Evolutionary conservation across 208 protist species (phyloP).

Genomic region (Strigomonas culicis): DNA sequence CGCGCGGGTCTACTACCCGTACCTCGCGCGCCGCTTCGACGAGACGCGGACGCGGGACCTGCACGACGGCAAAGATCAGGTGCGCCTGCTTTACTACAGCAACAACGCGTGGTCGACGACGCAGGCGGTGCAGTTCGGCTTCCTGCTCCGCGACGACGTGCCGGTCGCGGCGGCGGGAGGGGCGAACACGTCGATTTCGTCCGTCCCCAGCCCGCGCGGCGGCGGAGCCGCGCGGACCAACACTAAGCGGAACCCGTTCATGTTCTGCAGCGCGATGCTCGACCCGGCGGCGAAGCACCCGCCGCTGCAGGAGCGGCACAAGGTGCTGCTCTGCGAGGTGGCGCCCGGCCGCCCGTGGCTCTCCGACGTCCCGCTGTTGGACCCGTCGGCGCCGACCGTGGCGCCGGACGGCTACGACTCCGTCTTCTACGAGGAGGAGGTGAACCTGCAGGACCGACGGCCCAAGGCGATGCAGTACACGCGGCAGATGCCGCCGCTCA

Average conservation of each 20-base stretch:
- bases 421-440: conserved; percentile 24
- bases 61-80: conserved; percentile 26
- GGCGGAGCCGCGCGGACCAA: conserved; percentile 2
- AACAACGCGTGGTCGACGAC: conserved; percentile 53
- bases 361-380: conserved; percentile 20
- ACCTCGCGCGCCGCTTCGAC: conserved; percentile 36
- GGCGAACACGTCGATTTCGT: background rate
- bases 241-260: conserved; percentile 30
- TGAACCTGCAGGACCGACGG: conserved; percentile 2
- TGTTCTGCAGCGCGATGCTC: conserved; percentile 61
- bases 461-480: conserved; percentile 7
- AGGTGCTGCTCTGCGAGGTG: conserved; percentile 71
- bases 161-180: conserved; percentile 8
- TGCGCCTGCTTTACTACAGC: conserved; percentile 75
- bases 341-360: conserved; percentile 38
- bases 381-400: background rate
- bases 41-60: background rate
- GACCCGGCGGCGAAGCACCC: conserved; percentile 27
- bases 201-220: background rate
- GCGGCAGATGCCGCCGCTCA: background rate
- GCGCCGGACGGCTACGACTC: conserved; percentile 34
- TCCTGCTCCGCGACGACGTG: conserved; percentile 25
- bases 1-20: conserved; percentile 37
- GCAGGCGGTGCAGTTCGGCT: conserved; percentile 55
- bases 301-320: conserved; percentile 28